Conservation (phyloP, 192 early-diverging fungal genomes). For the Gamsiella multidivaricata region DNA sequence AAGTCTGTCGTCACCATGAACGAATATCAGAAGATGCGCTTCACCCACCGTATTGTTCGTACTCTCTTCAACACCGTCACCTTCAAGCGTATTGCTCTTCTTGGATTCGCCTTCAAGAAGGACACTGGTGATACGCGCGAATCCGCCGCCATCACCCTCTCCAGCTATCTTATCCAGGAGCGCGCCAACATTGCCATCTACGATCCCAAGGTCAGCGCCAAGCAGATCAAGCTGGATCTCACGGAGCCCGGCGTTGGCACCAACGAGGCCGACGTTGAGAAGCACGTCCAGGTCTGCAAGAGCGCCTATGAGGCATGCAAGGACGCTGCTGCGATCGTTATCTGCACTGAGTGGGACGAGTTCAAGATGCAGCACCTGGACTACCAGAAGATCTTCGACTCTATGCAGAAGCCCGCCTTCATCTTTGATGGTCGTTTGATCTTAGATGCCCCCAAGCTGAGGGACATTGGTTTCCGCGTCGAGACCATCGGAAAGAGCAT, state of each 20-base stretch:
- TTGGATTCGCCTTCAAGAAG: constrained; percentile 96
- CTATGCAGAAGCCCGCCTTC: constrained; percentile 87
- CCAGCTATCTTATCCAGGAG: constrained; percentile 82
- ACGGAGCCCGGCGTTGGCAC: constrained; percentile 66
- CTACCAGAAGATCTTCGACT: constrained; percentile 71
- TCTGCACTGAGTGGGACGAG: constrained; percentile 93
- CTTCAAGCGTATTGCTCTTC: constrained; percentile 80
- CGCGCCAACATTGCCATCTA: constrained; percentile 83
- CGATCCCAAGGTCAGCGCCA: constrained; percentile 87
- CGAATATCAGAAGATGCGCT: constrained; percentile 90
- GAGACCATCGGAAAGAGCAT: constrained; percentile 67
- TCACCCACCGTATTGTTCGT: constrained; percentile 77
- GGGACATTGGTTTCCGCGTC: constrained; percentile 83
- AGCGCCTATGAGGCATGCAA: constrained; percentile 77
- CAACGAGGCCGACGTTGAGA: constrained; percentile 63
- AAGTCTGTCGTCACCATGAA: constrained; percentile 90
- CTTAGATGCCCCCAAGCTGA: constrained; percentile 71
- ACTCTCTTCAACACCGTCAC: constrained; percentile 83
- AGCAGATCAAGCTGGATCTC: constrained; percentile 78
- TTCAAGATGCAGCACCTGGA: constrained; percentile 77
- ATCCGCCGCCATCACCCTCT: constrained; percentile 88
- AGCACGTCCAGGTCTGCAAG: constrained; percentile 69
- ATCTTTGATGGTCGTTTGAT: constrained; percentile 93
- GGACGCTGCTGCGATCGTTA: constrained; percentile 80
- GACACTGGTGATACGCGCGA: constrained; percentile 94